Conservation (phyloP, 1,284 basidiomycete genomes). For the Schizophyllum amplum region DNA sequence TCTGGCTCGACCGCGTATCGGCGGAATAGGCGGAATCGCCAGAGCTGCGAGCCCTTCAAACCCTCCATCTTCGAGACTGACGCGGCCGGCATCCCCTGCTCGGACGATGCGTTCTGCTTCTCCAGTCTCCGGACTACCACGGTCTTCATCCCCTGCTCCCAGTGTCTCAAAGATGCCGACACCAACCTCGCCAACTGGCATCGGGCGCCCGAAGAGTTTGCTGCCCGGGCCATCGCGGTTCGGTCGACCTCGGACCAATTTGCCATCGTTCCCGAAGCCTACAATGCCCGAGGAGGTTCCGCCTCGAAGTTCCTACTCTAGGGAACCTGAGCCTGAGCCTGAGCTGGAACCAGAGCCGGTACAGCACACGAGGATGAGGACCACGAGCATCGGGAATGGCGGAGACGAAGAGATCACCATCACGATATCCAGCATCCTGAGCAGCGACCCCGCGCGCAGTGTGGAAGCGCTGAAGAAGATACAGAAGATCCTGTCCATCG, state of each 20-base stretch:
- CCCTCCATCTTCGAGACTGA: conserved; percentile 28
- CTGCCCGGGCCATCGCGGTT: conserved; percentile 54
- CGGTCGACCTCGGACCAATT: conserved; percentile 44
- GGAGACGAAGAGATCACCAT: conserved; percentile 59
- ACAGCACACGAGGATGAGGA: conserved; percentile 6
- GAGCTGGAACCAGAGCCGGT: conserved; percentile 9
- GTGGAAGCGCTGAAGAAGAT: conserved; percentile 94
- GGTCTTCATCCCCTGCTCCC: conserved; percentile 42
- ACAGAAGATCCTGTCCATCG: conserved; percentile 71
- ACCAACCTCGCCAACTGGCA: conserved; percentile 39
- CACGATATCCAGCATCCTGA: conserved; percentile 77
- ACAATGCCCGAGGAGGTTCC: conserved; percentile 18
- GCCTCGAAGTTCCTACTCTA: conserved; percentile 6
- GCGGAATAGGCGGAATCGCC: conserved; percentile 21
- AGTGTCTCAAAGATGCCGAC: conserved; percentile 26
- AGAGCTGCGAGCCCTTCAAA: conserved; percentile 4
- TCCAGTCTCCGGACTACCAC: conserved; percentile 33
- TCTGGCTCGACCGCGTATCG: conserved; percentile 17
- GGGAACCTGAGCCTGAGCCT: neutral
- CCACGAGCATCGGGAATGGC: conserved; percentile 11
- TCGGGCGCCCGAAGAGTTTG: conserved; percentile 50
- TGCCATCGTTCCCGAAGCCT: conserved; percentile 21
- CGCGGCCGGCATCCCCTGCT: conserved; percentile 57
- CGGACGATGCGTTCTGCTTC: conserved; percentile 41
- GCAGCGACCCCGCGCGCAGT: conserved; percentile 76